Evolutionary conservation across 2,329 filamentous ascomycete species (phyloP), one percentile per base, ranked within the genome.

Genomic region (Stachybotrys echinatus): DNA sequence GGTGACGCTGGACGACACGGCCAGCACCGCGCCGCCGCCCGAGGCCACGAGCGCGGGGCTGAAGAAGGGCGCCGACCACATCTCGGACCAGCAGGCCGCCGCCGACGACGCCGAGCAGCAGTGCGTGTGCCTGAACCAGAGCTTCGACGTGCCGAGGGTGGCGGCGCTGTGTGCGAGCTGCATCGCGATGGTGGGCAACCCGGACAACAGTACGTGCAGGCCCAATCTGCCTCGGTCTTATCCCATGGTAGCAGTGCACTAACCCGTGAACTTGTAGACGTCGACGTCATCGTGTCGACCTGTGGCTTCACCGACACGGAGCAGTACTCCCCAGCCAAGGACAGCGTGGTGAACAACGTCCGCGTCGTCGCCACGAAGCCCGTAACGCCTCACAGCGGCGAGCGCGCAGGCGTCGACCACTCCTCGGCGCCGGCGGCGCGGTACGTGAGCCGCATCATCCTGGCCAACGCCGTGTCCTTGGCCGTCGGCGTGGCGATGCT

Each of bases 101-200:
- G 43, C 56, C 4, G 55, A 52, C 48, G 58, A 58, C 17, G 60
- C 60, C 2, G 70, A 73, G 50, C 56, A 60, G 47, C 53, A 61
- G 14, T 73, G 70, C 47, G 65, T 71, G 4, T 73, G 70, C 47
- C 47, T 53, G 7, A 72, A 73, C 47, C 55, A 58, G 48, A 73
- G 70, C 54, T 73, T 73, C 47, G 60, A 73, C 43, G 70, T 73
- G 12, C 58, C 64, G 31, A 53, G 58, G 37, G 54, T 73, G n/a
- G 65, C 67, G 6, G 68, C 61, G 2, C 54, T 72, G 8, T 73
- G 70, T 39, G 60, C 69, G 18, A 67, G 68, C 48, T 73, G 70
- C 50, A 67, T 73, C 34, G 48, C 55, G 5, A 55, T 63, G 50
- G 57, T 62, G 18, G 63, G 63, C 1, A 58, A 67, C 50, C 48